phyloP scores from a whole-genome alignment of 257 asterid genomes.

The Verbena officinalis region DNA sequence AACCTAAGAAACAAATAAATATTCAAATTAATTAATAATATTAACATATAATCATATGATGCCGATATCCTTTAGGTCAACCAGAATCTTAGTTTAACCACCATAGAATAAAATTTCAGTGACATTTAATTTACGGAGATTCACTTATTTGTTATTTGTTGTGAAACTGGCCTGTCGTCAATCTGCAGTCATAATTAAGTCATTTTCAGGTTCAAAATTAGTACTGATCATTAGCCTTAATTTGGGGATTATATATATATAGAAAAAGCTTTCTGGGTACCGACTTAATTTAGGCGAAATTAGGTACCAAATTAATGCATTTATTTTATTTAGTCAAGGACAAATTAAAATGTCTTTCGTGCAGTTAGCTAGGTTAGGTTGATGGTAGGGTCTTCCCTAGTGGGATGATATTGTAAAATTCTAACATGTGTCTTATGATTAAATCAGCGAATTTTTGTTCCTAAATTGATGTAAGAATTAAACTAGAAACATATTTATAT shows the following conservation, averaged over 20 bases:
- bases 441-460: too few species aligned
- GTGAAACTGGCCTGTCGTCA: too few species aligned
- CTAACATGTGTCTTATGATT: too few species aligned
- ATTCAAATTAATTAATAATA: too few species aligned
- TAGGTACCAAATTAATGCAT: not conserved
- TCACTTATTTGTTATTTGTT: not conserved
- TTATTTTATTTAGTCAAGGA: not conserved
- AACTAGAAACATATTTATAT: too few species aligned
- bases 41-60: too few species aligned
- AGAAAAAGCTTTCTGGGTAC: not conserved
- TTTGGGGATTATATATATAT: not conserved
- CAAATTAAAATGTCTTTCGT: not conserved
- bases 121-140: constrained; percentile 5
- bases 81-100: constrained; percentile 49
- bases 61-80: constrained; percentile 13
- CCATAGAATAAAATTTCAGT: constrained; percentile 7
- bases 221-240: not conserved
- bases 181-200: too few species aligned
- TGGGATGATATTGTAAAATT: too few species aligned
- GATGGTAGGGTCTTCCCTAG: too few species aligned
- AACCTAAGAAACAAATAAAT: too few species aligned
- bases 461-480: too few species aligned
- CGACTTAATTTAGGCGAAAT: not conserved
- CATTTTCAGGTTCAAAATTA: not conserved
- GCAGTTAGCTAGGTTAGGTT: too few species aligned